phyloP scores from a whole-genome alignment of 192 early-diverging fungal species.

The Entomortierella lignicola region DNA sequence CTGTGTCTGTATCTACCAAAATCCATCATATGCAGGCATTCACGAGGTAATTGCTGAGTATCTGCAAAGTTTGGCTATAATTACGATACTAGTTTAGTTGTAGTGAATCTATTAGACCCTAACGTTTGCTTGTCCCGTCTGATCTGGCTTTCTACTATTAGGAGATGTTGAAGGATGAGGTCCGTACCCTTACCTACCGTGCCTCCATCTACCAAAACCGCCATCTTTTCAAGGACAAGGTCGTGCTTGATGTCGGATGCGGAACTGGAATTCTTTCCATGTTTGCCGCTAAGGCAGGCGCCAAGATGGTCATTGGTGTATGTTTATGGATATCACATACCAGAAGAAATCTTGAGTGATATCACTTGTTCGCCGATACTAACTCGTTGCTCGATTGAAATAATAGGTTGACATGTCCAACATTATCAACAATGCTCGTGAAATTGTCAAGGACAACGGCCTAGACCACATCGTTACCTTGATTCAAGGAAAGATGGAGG shows the following conservation, averaged over 20 bases:
- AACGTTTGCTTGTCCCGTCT: neutral
- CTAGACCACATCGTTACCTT: slow-evolving; percentile 72
- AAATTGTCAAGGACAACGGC: slow-evolving; percentile 80
- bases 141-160: slow-evolving; percentile 37
- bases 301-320: slow-evolving; percentile 68
- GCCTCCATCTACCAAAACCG: slow-evolving; percentile 89
- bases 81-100: neutral
- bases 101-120: too few species aligned
- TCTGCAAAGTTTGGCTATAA: neutral
- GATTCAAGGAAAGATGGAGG: slow-evolving; percentile 84
- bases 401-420: slow-evolving; percentile 86
- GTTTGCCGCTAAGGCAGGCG: slow-evolving; percentile 92
- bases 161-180: slow-evolving; percentile 88
- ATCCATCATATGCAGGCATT: slow-evolving; percentile 68
- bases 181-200: slow-evolving; percentile 84
- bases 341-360: too few species aligned
- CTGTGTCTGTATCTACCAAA: slow-evolving; percentile 3
- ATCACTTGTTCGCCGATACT: too few species aligned
- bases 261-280: slow-evolving; percentile 93
- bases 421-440: slow-evolving; percentile 84
- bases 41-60: slow-evolving; percentile 69
- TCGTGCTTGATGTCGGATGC: slow-evolving; percentile 90
- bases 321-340: slow-evolving; percentile 39
- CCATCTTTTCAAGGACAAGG: slow-evolving; percentile 85
- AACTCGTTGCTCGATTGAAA: too few species aligned